These are phyloP conservation scores for Nymphaea colorata DNA, from an alignment of 164 flowering plant species.

Conservation along the genomic window DNA sequence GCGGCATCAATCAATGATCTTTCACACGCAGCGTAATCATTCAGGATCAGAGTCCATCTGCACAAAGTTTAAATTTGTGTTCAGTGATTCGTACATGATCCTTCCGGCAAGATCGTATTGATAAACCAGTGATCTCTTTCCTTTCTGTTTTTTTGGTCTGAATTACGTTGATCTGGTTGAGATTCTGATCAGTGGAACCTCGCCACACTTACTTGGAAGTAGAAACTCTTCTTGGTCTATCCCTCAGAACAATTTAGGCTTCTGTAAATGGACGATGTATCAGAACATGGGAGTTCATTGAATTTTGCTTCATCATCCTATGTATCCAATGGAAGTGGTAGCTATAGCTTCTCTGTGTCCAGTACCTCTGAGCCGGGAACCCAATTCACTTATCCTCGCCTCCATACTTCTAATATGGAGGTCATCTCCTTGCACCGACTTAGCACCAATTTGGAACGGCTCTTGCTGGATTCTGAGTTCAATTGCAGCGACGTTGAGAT, in stretches of 20 bases:
- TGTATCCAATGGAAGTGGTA: constrained; percentile 33
- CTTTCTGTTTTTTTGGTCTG: not conserved
- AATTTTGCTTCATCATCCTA: constrained; percentile 52
- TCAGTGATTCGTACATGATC: not conserved
- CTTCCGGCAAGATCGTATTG: not conserved
- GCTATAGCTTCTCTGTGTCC: constrained; percentile 12
- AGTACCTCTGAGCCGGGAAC: constrained; percentile 16
- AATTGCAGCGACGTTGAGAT: constrained; percentile 51
- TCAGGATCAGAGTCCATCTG: too few species aligned
- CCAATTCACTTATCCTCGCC: not conserved
- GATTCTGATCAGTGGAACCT: too few species aligned
- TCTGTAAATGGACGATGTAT: constrained; percentile 5
- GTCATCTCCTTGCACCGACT: constrained; percentile 41
- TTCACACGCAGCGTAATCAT: too few species aligned
- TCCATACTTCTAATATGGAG: constrained; percentile 21
- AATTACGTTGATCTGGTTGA: too few species aligned
- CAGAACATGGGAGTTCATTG: constrained; percentile 45
- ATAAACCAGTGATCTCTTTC: not conserved
- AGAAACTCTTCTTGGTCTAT: not conserved
- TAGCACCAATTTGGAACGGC: constrained; percentile 41
- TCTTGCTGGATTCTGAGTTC: constrained; percentile 24
- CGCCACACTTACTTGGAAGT: not conserved
- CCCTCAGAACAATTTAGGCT: not conserved
- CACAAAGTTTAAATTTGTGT: too few species aligned
- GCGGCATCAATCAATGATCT: too few species aligned